These are phyloP conservation scores for Closterium sp. DNA, from an alignment of 139 green algal genomes.

Conservation along the genomic window DNA sequence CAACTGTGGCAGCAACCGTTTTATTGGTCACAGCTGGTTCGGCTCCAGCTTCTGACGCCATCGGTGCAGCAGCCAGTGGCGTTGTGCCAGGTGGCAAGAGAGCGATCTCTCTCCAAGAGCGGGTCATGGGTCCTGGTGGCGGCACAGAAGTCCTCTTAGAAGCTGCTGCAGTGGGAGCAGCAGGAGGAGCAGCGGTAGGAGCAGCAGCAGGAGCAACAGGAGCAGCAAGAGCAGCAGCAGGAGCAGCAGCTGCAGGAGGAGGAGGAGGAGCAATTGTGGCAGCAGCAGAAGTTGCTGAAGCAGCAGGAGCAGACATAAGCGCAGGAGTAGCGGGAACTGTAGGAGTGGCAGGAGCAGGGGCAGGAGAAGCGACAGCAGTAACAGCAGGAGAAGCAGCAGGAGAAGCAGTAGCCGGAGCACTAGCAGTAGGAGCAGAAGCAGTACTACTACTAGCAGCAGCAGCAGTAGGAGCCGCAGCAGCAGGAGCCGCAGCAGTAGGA, in stretches of 20 bases:
- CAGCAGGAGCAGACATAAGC: neutral
- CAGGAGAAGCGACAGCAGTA: neutral
- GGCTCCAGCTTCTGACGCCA: neutral
- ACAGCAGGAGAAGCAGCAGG: neutral
- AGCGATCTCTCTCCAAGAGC: neutral
- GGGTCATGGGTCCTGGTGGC: neutral
- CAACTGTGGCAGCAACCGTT: neutral
- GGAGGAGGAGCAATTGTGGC: neutral
- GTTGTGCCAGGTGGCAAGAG: neutral
- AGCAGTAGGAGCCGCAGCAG: neutral
- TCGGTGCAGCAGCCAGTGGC: neutral
- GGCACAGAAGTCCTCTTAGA: neutral
- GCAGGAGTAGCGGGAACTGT: no score
- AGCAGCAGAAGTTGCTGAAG: neutral
- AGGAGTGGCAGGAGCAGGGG: neutral
- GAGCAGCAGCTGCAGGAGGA: neutral
- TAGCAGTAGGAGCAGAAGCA: neutral
- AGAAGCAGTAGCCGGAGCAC: neutral
- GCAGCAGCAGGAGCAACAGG: neutral
- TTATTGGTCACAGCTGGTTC: neutral
- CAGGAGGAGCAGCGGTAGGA: neutral
- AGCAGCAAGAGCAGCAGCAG: neutral
- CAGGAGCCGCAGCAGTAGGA: neutral
- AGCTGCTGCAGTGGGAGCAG: neutral
- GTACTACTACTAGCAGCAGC: neutral